Evolutionary conservation across 2,329 filamentous ascomycete species (phyloP), one percentile per base, ranked within the genome.

Genomic region (Phialophora macrospora): DNA sequence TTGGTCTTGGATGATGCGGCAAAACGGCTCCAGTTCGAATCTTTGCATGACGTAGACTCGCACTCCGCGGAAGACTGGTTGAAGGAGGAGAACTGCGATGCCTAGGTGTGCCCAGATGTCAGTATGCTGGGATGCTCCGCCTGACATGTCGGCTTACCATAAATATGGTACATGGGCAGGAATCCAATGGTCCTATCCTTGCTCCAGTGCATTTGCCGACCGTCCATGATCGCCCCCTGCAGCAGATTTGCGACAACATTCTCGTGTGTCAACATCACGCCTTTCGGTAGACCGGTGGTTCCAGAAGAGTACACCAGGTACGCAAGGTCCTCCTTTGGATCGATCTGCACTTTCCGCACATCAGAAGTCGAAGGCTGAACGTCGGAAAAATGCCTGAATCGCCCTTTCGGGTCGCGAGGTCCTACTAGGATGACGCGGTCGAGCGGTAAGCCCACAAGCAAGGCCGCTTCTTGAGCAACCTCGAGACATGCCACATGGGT

Each of bases 131-230:
- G 3, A 6, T 12, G 20, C 2, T 7, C n/a, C 26, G 49, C 7
- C 4, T n/a, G 54, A 44, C 8, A 22, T 17, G 3, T 4, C 14
- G 6, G 28, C 65, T 32, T 17, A 62, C 65, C 91, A 73, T 96
- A 97, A 67, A 96, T 93, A 75, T 97, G 93, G 78, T 92, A 97
- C 76, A 97, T 94, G 0, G 93, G 93, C 14, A 96, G 78, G 63
- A 96, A 89, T 1, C 90, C 91, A 6, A 97, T 77, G 24, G 93
- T 80, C 63, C 84, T 86, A 74, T 97, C 93, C 0, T 26, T 75
- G 86, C 84, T 64, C 75, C 1, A 85, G 83, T 7, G 87, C 86
- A 46, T 84, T 80, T 75, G 85, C 85, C 26, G 78, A 80, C 57
- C 80, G 1, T 78, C 80, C 62, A 92, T 88, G 3, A 83, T 79